phyloP scores from a whole-genome alignment of 768 basidiomycete species.

The Leucocoprinus birnbaumii region DNA sequence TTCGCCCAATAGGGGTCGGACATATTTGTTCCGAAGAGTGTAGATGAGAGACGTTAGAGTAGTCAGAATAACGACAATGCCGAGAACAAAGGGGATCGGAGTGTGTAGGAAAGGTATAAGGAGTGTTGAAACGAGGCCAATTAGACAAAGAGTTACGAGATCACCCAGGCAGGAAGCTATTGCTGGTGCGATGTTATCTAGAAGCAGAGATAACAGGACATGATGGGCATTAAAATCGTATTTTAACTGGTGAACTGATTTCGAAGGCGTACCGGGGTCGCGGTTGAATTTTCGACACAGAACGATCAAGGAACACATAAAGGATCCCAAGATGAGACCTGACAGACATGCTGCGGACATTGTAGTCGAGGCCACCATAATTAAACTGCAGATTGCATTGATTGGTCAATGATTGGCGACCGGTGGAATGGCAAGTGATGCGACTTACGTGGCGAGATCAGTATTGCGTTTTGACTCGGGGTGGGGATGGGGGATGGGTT shows the following conservation, averaged over 20 bases:
- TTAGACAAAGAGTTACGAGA: slow-evolving; percentile 81
- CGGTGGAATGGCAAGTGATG: not conserved
- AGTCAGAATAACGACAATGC: slow-evolving; percentile 45
- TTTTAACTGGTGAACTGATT: not conserved
- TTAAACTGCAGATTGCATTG: slow-evolving; percentile 43
- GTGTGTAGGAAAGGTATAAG: slow-evolving; percentile 68
- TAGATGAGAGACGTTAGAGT: slow-evolving; percentile 47
- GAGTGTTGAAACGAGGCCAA: slow-evolving; percentile 72
- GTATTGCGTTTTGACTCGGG: slow-evolving; percentile 24
- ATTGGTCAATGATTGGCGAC: not conserved
- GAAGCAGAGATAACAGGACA: not conserved
- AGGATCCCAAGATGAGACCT: slow-evolving; percentile 79
- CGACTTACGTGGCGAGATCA: slow-evolving; percentile 33
- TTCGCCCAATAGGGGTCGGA: slow-evolving; percentile 68
- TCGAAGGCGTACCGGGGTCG: slow-evolving; percentile 68
- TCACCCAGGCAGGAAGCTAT: slow-evolving; percentile 93
- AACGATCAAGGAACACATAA: slow-evolving; percentile 87
- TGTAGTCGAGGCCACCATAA: slow-evolving; percentile 72
- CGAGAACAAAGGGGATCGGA: slow-evolving; percentile 56
- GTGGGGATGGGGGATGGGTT: slow-evolving; percentile 20
- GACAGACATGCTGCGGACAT: slow-evolving; percentile 83
- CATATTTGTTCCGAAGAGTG: slow-evolving; percentile 65
- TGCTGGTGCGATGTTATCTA: slow-evolving; percentile 95
- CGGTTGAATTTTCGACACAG: slow-evolving; percentile 70
- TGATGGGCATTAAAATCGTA: not conserved